phyloP scores from a whole-genome alignment of 2,329 filamentous ascomycete species.

The Penicillium sp. region DNA sequence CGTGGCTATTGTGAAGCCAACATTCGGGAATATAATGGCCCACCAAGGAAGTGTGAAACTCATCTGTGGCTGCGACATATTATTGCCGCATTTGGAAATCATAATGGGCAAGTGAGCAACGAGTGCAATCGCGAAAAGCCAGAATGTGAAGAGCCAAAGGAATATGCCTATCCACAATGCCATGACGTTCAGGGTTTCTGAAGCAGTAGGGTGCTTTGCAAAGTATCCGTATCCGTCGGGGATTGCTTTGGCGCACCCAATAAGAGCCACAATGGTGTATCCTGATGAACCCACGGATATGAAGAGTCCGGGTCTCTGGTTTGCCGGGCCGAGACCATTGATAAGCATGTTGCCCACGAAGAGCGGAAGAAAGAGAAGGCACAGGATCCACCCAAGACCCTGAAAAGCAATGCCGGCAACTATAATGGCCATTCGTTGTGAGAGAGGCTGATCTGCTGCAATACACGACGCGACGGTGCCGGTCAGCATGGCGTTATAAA shows the following conservation, averaged over 20 bases:
- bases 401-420: conserved; percentile 7
- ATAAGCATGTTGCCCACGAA: conserved; percentile 6
- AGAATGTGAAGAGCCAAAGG: conserved; percentile 10
- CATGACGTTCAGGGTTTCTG: conserved; percentile 6
- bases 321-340: conserved; percentile 3
- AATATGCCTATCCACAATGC: conserved; percentile 9
- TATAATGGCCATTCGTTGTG: conserved; percentile 6
- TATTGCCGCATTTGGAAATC: background rate
- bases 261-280: conserved; percentile 7
- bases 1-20: conserved; percentile 7
- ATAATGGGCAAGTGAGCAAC: conserved; percentile 3
- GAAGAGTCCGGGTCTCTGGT: conserved; percentile 6
- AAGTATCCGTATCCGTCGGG: conserved; percentile 6
- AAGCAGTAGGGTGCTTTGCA: conserved; percentile 8
- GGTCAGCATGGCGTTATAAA: conserved; percentile 5
- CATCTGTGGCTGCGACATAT: conserved; percentile 2
- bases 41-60: conserved; percentile 7
- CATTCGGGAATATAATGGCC: conserved; percentile 6
- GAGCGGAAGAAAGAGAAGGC: conserved; percentile 4
- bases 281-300: conserved; percentile 6
- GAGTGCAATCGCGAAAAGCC: conserved; percentile 6
- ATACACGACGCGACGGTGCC: conserved; percentile 4
- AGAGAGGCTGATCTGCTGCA: conserved; percentile 5
- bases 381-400: conserved; percentile 7
- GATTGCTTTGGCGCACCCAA: conserved; percentile 5